phyloP scores from a whole-genome alignment of 1,139 yeast genomes.

The Pichia sp. region DNA sequence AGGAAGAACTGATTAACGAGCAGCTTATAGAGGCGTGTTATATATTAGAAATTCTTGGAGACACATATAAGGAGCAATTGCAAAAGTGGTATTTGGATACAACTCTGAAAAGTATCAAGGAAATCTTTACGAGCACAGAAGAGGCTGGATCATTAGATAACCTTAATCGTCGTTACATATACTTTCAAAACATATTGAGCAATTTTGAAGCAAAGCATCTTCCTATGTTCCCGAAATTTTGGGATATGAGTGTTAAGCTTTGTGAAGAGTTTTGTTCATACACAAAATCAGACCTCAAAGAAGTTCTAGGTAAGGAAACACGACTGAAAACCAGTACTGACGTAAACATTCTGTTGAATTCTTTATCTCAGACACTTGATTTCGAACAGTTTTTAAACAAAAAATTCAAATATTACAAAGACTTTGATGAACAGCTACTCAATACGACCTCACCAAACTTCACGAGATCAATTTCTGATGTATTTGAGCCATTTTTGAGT shows the following conservation, averaged over 20 bases:
- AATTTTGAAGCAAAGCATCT: slow-evolving; percentile 49
- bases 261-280: slow-evolving; percentile 57
- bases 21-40: slow-evolving; percentile 56
- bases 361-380: slow-evolving; percentile 60
- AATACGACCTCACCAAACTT: slow-evolving; percentile 29
- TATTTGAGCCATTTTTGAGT: slow-evolving; percentile 77
- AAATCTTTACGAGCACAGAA: slow-evolving; percentile 68
- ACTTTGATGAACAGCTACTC: slow-evolving; percentile 20
- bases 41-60: slow-evolving; percentile 62
- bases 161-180: slow-evolving; percentile 70
- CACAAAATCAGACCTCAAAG: slow-evolving; percentile 60
- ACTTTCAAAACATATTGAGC: slow-evolving; percentile 59
- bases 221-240: slow-evolving; percentile 55
- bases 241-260: slow-evolving; percentile 64
- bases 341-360: slow-evolving; percentile 52
- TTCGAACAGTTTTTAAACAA: slow-evolving; percentile 70
- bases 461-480: slow-evolving; percentile 54
- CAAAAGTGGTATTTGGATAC: slow-evolving; percentile 67
- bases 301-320: slow-evolving; percentile 33
- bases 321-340: slow-evolving; percentile 30
- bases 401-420: slow-evolving; percentile 35
- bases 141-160: slow-evolving; percentile 95
- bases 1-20: slow-evolving; percentile 27
- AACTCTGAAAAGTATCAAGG: slow-evolving; percentile 64
- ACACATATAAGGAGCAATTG: slow-evolving; percentile 52